Conservation (phyloP, 1,139 yeast genomes). For the Kluyveromyces marxianus region DNA sequence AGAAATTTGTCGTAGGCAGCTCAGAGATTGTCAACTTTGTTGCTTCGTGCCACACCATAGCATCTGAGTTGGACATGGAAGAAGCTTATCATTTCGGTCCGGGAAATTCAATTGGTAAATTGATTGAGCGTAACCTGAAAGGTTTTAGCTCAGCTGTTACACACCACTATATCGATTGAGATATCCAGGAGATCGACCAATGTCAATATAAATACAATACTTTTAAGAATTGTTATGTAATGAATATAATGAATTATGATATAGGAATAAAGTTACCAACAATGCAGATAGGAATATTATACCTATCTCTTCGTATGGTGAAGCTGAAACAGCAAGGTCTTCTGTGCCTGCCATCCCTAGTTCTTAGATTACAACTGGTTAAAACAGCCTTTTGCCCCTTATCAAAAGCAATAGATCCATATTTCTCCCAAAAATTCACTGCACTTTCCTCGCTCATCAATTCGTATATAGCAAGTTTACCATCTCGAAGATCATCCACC, state of each 20-base stretch:
- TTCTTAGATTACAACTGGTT: constrained; percentile 82
- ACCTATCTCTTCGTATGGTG: constrained; percentile 85
- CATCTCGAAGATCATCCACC: constrained; percentile 88
- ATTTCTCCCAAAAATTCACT: constrained; percentile 97
- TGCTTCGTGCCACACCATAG: constrained; percentile 26
- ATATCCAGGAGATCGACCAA: too few relatives aligned
- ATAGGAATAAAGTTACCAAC: constrained; percentile 95
- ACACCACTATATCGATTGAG: not conserved
- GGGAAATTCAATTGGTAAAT: constrained; percentile 24
- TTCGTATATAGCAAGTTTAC: constrained; percentile 87
- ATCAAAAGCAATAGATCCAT: constrained; percentile 93
- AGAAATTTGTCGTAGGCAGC: constrained; percentile 28
- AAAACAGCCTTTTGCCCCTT: constrained; percentile 92
- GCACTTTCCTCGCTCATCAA: constrained; percentile 95
- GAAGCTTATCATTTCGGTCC: constrained; percentile 28
- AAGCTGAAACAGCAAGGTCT: constrained; percentile 91
- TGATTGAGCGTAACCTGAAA: constrained; percentile 21
- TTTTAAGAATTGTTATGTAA: not conserved
- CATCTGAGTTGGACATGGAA: constrained; percentile 9
- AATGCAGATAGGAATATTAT: constrained; percentile 92
- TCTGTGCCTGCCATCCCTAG: constrained; percentile 74
- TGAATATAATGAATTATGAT: constrained; percentile 5
- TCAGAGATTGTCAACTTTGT: constrained; percentile 29
- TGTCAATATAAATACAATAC: too few relatives aligned
- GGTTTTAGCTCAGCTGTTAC: not conserved